Evolutionary conservation across 352 stramenopile species (phyloP).

Genomic region (Phytopythium montanum): DNA sequence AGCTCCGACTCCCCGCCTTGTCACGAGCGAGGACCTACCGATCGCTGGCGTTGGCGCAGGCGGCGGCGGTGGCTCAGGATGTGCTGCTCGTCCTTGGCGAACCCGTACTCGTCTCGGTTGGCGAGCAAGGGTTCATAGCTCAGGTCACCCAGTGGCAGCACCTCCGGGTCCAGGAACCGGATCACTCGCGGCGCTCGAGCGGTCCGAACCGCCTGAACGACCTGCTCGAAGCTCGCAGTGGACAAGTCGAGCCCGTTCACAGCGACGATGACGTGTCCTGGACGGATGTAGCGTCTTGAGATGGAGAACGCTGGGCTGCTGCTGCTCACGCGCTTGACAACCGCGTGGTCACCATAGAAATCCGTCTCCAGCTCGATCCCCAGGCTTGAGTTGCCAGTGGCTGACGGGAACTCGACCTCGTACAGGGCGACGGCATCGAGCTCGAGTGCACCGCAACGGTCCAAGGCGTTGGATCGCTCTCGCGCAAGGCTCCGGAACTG

Average conservation of each 20-base stretch:
- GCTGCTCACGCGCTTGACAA: slow-evolving; percentile 35
- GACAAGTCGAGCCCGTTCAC: slow-evolving; percentile 44
- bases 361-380: slow-evolving; percentile 59
- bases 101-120: slow-evolving; percentile 57
- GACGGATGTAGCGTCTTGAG: slow-evolving; percentile 16
- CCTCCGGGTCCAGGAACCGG: slow-evolving; percentile 38
- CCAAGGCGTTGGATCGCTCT: slow-evolving; percentile 21
- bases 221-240: slow-evolving; percentile 24
- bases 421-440: slow-evolving; percentile 43
- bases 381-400: slow-evolving; percentile 1
- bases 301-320: slow-evolving; percentile 31
- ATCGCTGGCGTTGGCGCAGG: slow-evolving; percentile 12
- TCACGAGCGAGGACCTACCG: background rate
- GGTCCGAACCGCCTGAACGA: slow-evolving; percentile 24
- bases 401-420: slow-evolving; percentile 41
- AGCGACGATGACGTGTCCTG: slow-evolving; percentile 43
- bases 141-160: slow-evolving; percentile 29
- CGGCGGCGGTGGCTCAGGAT: slow-evolving; percentile 44
- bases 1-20: background rate
- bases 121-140: slow-evolving; percentile 28
- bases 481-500: slow-evolving; percentile 41
- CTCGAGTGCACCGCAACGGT: slow-evolving; percentile 21
- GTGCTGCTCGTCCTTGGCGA: slow-evolving; percentile 57
- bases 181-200: slow-evolving; percentile 28
- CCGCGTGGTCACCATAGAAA: slow-evolving; percentile 46